phyloP scores from a whole-genome alignment of 1,284 basidiomycete species.

The Cryptococcus maquisensis region DNA sequence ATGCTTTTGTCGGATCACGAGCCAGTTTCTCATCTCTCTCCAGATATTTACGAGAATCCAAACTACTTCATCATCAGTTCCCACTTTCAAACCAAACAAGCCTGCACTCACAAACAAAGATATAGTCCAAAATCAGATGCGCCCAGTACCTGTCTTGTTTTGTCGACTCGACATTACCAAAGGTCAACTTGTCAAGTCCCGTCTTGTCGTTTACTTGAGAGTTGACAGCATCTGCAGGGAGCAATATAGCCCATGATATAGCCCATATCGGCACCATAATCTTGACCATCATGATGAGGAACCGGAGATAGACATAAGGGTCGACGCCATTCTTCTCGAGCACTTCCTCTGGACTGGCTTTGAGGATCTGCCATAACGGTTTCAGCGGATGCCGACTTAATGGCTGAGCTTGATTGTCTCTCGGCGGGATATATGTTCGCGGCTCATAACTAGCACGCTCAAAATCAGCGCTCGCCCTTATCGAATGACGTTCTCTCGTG shows the following conservation, averaged over 20 bases:
- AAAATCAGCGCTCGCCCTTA: no score
- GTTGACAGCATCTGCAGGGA: slow-evolving; percentile 60
- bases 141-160: slow-evolving; percentile 48
- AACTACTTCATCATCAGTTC: slow-evolving; percentile 46
- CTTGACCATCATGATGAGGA: slow-evolving; percentile 61
- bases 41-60: slow-evolving; percentile 68
- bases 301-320: slow-evolving; percentile 68
- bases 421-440: slow-evolving; percentile 57
- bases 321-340: slow-evolving; percentile 53
- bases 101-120: slow-evolving; percentile 49
- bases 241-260: slow-evolving; percentile 57
- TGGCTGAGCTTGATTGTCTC: slow-evolving; percentile 32
- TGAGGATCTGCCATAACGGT: slow-evolving; percentile 39
- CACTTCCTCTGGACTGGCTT: slow-evolving; percentile 52
- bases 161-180: slow-evolving; percentile 50
- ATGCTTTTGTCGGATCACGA: slow-evolving; percentile 64
- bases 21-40: slow-evolving; percentile 62
- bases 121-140: slow-evolving; percentile 50
- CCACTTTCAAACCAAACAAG: background rate
- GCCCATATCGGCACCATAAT: slow-evolving; percentile 64
- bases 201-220: slow-evolving; percentile 44
- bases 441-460: slow-evolving; percentile 64
- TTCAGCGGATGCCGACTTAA: slow-evolving; percentile 28
- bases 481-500: no score
- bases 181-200: slow-evolving; percentile 56